Conservation (phyloP, 495 filamentous ascomycete species). For the Daldinia caldariorum region DNA sequence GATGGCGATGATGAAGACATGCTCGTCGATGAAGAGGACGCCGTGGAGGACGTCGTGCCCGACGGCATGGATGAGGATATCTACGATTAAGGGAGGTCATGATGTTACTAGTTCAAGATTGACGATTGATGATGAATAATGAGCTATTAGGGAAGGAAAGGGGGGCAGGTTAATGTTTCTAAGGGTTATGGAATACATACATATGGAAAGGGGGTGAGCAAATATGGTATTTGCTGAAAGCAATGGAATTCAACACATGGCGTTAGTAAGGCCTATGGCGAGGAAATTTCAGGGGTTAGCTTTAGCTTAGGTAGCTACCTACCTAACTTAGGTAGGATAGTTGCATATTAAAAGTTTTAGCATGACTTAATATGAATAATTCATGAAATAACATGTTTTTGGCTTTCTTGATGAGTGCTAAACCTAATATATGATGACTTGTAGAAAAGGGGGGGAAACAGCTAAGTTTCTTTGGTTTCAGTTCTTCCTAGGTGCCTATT, state of each 20-base stretch:
- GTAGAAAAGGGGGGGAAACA: too few species aligned
- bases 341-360: not conserved
- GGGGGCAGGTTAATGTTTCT: not conserved
- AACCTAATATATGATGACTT: too few species aligned
- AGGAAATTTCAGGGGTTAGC: not conserved
- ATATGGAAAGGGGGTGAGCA: not conserved
- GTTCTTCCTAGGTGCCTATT: too few species aligned
- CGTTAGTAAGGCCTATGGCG: not conserved
- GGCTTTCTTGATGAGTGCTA: not conserved
- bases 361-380: constrained; percentile 3
- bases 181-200: constrained; percentile 2
- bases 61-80: constrained; percentile 79
- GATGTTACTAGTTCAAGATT: not conserved
- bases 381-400: not conserved
- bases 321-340: not conserved
- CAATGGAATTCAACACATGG: not conserved
- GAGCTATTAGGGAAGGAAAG: constrained; percentile 5
- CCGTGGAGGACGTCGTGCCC: constrained; percentile 72
- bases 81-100: constrained; percentile 61
- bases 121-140: constrained; percentile 19
- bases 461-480: too few species aligned
- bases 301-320: not conserved
- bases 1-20: constrained; percentile 74
- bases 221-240: not conserved
- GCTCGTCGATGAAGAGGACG: constrained; percentile 72